These are phyloP conservation scores for Nemania bipapillata DNA, from an alignment of 2,329 filamentous ascomycete genomes.

Conservation along the genomic window DNA sequence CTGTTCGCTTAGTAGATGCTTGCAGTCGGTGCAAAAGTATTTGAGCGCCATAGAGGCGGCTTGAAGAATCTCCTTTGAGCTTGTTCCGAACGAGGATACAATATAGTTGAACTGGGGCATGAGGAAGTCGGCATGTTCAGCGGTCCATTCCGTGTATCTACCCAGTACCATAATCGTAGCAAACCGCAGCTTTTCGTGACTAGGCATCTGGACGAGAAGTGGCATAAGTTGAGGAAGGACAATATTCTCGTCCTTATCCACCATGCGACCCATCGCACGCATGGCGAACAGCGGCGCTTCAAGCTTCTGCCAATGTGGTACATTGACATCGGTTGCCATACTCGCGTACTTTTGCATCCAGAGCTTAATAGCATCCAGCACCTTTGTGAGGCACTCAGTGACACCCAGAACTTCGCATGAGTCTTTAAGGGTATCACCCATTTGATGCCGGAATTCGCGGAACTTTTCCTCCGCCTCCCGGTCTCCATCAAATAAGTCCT, in stretches of 20 bases:
- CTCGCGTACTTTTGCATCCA: constrained; percentile 88
- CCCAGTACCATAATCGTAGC: constrained; percentile 98
- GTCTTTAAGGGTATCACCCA: constrained; percentile 98
- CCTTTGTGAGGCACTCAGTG: constrained; percentile 88
- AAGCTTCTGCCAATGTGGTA: constrained; percentile 95
- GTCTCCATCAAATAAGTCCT: constrained; percentile 93
- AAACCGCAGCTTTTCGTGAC: constrained; percentile 97
- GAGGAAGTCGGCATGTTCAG: constrained; percentile 89
- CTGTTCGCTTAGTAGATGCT: constrained; percentile 82
- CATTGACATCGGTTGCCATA: constrained; percentile 76
- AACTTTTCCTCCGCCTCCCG: constrained; percentile 97
- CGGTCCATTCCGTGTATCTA: constrained; percentile 97
- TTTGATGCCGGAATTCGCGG: constrained; percentile 92
- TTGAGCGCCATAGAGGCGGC: constrained; percentile 94
- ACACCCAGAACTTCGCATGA: constrained; percentile 96
- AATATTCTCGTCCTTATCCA: constrained; percentile 85
- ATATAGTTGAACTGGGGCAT: constrained; percentile 96
- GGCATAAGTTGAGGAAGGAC: constrained; percentile 93
- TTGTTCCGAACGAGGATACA: constrained; percentile 88
- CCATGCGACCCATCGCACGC: constrained; percentile 96
- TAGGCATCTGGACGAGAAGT: constrained; percentile 90
- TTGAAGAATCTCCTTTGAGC: constrained; percentile 88
- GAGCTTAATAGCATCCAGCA: constrained; percentile 82
- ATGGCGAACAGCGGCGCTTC: constrained; percentile 95
- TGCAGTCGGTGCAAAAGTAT: constrained; percentile 96